Evolutionary conservation across 2,329 filamentous ascomycete genomes (phyloP).

Genomic region (Stagonosporopsis vannaccii): DNA sequence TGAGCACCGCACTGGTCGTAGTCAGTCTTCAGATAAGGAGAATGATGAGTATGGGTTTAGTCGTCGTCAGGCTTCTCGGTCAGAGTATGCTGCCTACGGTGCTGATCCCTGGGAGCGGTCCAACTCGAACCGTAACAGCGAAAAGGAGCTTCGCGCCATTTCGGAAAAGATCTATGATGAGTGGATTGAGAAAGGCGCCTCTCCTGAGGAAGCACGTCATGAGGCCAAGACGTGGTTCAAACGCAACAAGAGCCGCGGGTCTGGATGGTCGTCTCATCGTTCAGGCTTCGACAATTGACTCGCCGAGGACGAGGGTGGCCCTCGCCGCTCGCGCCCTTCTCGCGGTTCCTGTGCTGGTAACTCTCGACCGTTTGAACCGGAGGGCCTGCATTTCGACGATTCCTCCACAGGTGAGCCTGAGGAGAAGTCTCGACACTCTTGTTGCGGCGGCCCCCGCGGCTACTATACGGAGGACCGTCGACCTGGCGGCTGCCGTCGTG

Average conservation of each 20-base stretch:
- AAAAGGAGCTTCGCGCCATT: not conserved
- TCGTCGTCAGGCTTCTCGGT: not conserved
- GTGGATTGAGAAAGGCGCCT: not conserved
- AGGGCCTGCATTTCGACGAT: not conserved
- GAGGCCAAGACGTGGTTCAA: not conserved
- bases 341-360: not conserved
- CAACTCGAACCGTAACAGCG: not conserved
- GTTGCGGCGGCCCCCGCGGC: not conserved
- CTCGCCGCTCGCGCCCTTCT: not conserved
- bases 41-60: too few species aligned
- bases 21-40: too few species aligned
- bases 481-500: not conserved
- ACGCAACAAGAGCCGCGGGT: not conserved
- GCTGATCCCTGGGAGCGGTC: not conserved
- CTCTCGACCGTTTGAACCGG: not conserved
- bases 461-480: constrained; percentile 6
- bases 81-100: not conserved
- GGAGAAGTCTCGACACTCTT: not conserved
- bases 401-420: not conserved
- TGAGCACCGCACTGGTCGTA: too few species aligned
- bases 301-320: not conserved
- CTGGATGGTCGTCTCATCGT: not conserved
- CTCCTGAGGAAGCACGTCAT: not conserved
- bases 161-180: not conserved
- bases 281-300: not conserved